Base-by-base conservation (phyloP, 1,284 basidiomycete genomes). In the Garcileccinum viscosum region DNA sequence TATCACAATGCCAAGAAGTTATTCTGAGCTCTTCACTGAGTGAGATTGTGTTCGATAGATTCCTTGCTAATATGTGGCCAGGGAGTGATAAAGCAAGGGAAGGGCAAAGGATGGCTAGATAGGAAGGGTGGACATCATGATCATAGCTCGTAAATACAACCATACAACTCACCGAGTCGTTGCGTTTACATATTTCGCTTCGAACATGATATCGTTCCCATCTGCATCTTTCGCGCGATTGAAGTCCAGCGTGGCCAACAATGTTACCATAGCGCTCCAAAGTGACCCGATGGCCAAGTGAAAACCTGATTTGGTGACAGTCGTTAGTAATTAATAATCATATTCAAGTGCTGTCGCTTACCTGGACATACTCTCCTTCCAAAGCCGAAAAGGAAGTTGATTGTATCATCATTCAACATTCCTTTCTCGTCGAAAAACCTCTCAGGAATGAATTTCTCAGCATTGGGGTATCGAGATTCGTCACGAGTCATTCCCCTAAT, bases 241-340 rank as follows among this genome's bases (percentile, higher is more conserved):
- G 65, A 77, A 77, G 24, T 78, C 67, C 35, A 78, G 64, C 6
- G 70, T 75, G 5, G 76, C 76, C 4, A 78, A 68, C 69, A 79
- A 76, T 32, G 69, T 76, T 15, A 32, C 76, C 3, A 77, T 73
- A 0, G 67, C 69, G 40, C 56, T 67, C 76, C 78, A 77, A 8
- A 73, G 0, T 8, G 78, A 70, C 4, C 64, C 66, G 63, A 76
- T 40, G 3, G 65, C 77, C 3, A 56, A 27, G 53, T 77, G 53
- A 56, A 62, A 69, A n/a, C 76, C 76, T 76, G 59, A 53, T 53
- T 30, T 53, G 19, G 22, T 5, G 38, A 37, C 8, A 8, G 30
- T 63, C 17, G 64, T n/a, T 22, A 38, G 33, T n/a, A n/a, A n/a
- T n/a, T 30, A 37, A 27, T 14, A 30, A 19, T 30, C 12, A 11